Base-by-base conservation (phyloP, 257 asterid genomes). In the Hygrophila difformis region DNA sequence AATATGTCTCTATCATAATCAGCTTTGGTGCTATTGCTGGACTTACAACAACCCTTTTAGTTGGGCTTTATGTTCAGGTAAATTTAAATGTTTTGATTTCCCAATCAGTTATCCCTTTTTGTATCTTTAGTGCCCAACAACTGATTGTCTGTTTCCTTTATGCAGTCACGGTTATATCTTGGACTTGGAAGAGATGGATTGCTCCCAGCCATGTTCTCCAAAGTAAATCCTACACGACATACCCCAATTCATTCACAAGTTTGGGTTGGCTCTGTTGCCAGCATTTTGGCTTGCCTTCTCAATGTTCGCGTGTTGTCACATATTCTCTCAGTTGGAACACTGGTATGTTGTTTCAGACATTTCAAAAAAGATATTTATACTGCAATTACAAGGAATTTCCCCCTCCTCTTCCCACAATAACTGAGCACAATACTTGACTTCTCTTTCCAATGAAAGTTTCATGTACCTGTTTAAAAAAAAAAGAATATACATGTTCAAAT, bases 11-110 rank as follows among this genome's bases (percentile, higher is more conserved):
- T 12, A 69, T 85, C 12, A 44, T 89, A 24, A 89, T 89, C 67
- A 89, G 98, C 78, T 50, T 83, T 59, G 98, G 93, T 70, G 98
- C 94, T 33, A 85, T 89, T 60, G 96, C 94, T 57, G 96, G 98
- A 64, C 88, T 89, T 22, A 75, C 96, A 20, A 89, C 98, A 18
- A 82, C 92, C 46, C 98, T 85, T 67, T 59, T 89, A 63, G 94
- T 89, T 47, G 98, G 98, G 61, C 98, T 89, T 62, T 85, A 89
- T 12, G 98, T 85, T 53, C 96, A 89, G 96, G 98, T 79, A 56
- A 64, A 41, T 54, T 39, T 65, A 21, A 44, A 53, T 34, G 17
- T 18, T 19, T 62, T 37, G 56, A 24, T 42, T 24, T 45, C 47
- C 39, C 43, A 18, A 36, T 29, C 10, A 12, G 52, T 31, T 19